These are phyloP conservation scores for Phlegmacium glaucopus DNA, from an alignment of 768 basidiomycete genomes.

Conservation along the genomic window DNA sequence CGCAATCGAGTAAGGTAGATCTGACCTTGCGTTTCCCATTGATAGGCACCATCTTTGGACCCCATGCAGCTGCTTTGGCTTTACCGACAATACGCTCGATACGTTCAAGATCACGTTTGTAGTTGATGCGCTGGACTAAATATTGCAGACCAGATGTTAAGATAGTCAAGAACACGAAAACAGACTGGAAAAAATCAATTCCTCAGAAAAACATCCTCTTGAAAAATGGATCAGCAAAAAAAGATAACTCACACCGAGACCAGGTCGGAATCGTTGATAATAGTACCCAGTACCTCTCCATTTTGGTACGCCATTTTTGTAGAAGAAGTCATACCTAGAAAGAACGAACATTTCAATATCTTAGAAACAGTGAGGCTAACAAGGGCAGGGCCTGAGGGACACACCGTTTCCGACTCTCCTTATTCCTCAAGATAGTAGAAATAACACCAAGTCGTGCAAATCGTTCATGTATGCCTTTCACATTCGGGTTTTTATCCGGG, in stretches of 20 bases:
- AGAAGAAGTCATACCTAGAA: slow-evolving; percentile 87
- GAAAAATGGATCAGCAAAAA: background rate
- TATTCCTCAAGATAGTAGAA: slow-evolving; percentile 71
- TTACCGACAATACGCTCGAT: slow-evolving; percentile 58
- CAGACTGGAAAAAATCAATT: slow-evolving; percentile 46
- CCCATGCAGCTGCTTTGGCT: slow-evolving; percentile 80
- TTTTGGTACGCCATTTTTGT: slow-evolving; percentile 94
- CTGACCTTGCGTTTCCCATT: slow-evolving; percentile 68
- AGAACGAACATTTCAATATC: slow-evolving; percentile 3
- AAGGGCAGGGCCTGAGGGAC: slow-evolving; percentile 20
- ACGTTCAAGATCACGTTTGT: slow-evolving; percentile 65
- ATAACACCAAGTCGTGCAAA: slow-evolving; percentile 93
- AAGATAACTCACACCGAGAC: slow-evolving; percentile 58
- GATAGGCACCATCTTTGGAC: slow-evolving; percentile 63
- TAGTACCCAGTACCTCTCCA: slow-evolving; percentile 98
- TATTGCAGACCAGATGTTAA: slow-evolving; percentile 83
- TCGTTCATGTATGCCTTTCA: slow-evolving; percentile 79
- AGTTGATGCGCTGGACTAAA: slow-evolving; percentile 73
- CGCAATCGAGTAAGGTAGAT: background rate
- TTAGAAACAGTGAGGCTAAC: background rate
- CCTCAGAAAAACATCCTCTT: slow-evolving; percentile 6
- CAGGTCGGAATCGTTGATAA: slow-evolving; percentile 94
- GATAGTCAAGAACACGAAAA: slow-evolving; percentile 70
- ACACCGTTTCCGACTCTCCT: slow-evolving; percentile 74
- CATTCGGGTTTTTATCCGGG: slow-evolving; percentile 92